Percentiles rank a stretch among this genome's conserved stretches.
phyloP scores from a whole-genome alignment of 169 alveolate genomes.

The Cryptosporidium parvum region DNA sequence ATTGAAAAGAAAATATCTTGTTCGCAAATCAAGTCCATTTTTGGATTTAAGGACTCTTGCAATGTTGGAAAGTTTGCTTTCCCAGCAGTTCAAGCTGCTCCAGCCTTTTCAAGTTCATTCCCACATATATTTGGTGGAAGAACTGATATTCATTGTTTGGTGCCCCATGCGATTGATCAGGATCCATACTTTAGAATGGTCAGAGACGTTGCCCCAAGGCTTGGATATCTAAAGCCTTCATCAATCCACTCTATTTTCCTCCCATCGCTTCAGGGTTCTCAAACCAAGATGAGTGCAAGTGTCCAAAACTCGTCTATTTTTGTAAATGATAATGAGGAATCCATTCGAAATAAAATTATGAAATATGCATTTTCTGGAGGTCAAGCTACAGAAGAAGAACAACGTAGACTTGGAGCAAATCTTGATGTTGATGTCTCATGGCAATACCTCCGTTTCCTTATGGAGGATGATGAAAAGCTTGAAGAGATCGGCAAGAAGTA shows the following conservation, averaged over 20 bases:
- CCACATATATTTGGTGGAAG: constrained; percentile 92
- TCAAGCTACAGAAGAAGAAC: constrained; percentile 93
- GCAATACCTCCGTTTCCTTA: constrained; percentile 92
- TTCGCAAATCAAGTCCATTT: constrained; percentile 93
- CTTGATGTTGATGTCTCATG: constrained; percentile 96
- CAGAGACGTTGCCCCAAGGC: constrained; percentile 96
- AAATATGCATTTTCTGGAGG: constrained; percentile 98
- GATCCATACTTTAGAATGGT: constrained; percentile 99
- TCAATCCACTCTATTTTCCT: constrained; percentile 95
- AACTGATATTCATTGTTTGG: constrained; percentile 91
- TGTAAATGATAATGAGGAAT: constrained; percentile 93
- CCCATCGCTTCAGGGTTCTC: constrained; percentile 97
- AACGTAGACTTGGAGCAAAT: constrained; percentile 94
- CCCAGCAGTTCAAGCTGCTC: constrained; percentile 98
- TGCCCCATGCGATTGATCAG: constrained; percentile 99
- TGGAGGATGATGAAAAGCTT: constrained; percentile 94
- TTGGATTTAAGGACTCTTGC: constrained; percentile 93
- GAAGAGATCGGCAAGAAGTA: constrained; percentile 93
- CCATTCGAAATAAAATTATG: constrained; percentile 94
- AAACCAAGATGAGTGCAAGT: constrained; percentile 88
- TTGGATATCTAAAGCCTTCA: constrained; percentile 94
- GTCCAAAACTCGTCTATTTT: constrained; percentile 91
- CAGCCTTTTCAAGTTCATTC: constrained; percentile 94
- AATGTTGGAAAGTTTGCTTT: constrained; percentile 96
- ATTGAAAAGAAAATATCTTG: constrained; percentile 95